Evolutionary conservation across 495 filamentous ascomycete genomes (phyloP).

Genomic region (Lophium mytilinum): DNA sequence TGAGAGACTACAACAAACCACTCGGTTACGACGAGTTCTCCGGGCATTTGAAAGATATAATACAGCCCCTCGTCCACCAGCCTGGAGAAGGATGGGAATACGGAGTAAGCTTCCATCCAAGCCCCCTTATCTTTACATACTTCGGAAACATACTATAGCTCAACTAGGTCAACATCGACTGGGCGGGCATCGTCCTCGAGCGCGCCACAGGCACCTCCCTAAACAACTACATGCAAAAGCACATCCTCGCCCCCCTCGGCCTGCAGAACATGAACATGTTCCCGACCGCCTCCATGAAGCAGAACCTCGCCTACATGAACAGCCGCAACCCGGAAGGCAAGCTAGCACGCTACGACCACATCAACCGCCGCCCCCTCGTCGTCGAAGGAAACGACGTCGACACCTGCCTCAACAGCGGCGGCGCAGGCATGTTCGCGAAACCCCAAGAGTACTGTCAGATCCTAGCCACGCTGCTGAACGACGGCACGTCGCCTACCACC

Average conservation of each 20-base stretch:
- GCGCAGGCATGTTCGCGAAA: constrained; percentile 48
- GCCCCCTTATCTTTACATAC: too few species aligned
- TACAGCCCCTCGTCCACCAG: constrained; percentile 45
- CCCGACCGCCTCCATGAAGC: constrained; percentile 43
- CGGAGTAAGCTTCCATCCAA: constrained; percentile 36
- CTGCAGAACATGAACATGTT: constrained; percentile 48
- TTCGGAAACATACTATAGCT: too few species aligned
- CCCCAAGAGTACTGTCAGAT: constrained; percentile 47
- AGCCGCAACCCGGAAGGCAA: constrained; percentile 34
- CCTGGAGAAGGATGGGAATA: constrained; percentile 51
- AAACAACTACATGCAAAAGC: constrained; percentile 46
- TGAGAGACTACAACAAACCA: constrained; percentile 41
- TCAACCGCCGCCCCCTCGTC: constrained; percentile 39
- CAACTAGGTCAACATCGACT: constrained; percentile 46
- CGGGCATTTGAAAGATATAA: constrained; percentile 37
- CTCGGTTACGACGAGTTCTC: constrained; percentile 49
- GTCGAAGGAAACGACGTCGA: constrained; percentile 29
- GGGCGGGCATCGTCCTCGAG: constrained; percentile 50
- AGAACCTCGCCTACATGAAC: constrained; percentile 45
- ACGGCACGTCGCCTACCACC: constrained; percentile 32
- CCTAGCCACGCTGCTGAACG: constrained; percentile 30
- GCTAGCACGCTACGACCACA: constrained; percentile 40
- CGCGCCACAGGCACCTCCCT: constrained; percentile 42
- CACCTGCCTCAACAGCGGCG: constrained; percentile 45
- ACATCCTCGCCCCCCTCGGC: constrained; percentile 49